Conservation (phyloP, 2,329 filamentous ascomycete genomes). For the Penicillium sp. region DNA sequence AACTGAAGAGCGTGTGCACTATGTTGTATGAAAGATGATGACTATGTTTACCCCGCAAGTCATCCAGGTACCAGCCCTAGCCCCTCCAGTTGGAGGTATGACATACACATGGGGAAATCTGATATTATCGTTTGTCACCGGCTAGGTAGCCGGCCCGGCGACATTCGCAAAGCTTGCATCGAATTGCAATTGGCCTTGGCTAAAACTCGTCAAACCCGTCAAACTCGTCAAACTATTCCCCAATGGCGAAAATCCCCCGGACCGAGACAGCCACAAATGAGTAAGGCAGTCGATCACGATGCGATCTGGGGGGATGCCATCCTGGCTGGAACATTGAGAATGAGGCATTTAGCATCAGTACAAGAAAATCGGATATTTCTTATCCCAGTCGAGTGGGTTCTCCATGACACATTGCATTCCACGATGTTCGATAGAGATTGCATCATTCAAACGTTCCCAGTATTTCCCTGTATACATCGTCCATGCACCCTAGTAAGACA, state of each 20-base stretch:
- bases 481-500: background rate
- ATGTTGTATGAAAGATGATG: slow-evolving; percentile 7
- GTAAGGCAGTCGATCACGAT: slow-evolving; percentile 10
- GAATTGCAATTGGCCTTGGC: background rate
- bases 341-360: slow-evolving; percentile 17
- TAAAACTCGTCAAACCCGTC: background rate
- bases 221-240: background rate
- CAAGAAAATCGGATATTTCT: background rate
- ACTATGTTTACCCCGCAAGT: slow-evolving; percentile 21
- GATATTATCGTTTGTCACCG: background rate
- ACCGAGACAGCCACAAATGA: slow-evolving; percentile 7
- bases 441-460: slow-evolving; percentile 14
- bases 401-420: slow-evolving; percentile 26
- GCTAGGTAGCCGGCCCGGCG: slow-evolving; percentile 18
- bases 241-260: slow-evolving; percentile 24
- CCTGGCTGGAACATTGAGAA: slow-evolving; percentile 1
- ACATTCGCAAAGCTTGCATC: slow-evolving; percentile 1
- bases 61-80: slow-evolving; percentile 23
- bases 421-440: slow-evolving; percentile 17
- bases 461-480: background rate
- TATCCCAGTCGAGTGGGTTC: background rate
- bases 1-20: slow-evolving; percentile 7
- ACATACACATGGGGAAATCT: background rate
- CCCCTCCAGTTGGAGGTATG: slow-evolving; percentile 15
- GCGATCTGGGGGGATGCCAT: slow-evolving; percentile 1